phyloP scores from a whole-genome alignment of 2,329 filamentous ascomycete species.

The Clarireedia hainanense region DNA sequence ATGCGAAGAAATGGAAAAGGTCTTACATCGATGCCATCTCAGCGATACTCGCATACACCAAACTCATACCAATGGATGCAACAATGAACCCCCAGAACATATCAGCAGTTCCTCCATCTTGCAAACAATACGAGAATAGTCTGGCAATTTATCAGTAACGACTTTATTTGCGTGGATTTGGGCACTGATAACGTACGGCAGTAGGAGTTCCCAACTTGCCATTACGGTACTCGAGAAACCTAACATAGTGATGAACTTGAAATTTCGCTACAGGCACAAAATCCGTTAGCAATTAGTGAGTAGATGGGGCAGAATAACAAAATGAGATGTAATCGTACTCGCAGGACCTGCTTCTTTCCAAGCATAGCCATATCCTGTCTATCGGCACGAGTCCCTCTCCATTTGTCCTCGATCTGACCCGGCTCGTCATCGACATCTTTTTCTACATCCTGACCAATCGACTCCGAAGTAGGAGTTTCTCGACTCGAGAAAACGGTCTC shows the following conservation, averaged over 20 bases:
- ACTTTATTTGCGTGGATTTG: not conserved
- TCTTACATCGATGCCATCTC: conserved; percentile 20
- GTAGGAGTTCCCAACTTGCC: conserved; percentile 35
- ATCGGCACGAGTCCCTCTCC: conserved; percentile 11
- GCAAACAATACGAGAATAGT: conserved; percentile 9
- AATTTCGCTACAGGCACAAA: conserved; percentile 27
- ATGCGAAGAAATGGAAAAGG: not conserved
- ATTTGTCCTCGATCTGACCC: conserved; percentile 3
- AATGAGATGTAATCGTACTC: conserved; percentile 2
- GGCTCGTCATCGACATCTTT: not conserved
- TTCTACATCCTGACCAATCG: conserved; percentile 13
- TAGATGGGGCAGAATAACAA: too few species aligned
- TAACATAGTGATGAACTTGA: conserved; percentile 33
- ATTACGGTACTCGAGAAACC: conserved; percentile 36
- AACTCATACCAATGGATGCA: conserved; percentile 20
- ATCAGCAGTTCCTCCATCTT: conserved; percentile 21
- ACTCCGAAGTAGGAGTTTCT: not conserved
- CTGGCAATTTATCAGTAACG: not conserved
- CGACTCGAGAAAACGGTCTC: not conserved
- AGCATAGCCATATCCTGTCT: conserved; percentile 10
- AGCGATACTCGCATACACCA: conserved; percentile 20
- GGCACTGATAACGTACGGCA: conserved; percentile 22
- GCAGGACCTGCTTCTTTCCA: conserved; percentile 14
- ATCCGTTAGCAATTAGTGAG: not conserved
- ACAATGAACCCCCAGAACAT: conserved; percentile 32